phyloP scores from a whole-genome alignment of 805 yeast genomes.

The Saturnispora ahearnii region DNA sequence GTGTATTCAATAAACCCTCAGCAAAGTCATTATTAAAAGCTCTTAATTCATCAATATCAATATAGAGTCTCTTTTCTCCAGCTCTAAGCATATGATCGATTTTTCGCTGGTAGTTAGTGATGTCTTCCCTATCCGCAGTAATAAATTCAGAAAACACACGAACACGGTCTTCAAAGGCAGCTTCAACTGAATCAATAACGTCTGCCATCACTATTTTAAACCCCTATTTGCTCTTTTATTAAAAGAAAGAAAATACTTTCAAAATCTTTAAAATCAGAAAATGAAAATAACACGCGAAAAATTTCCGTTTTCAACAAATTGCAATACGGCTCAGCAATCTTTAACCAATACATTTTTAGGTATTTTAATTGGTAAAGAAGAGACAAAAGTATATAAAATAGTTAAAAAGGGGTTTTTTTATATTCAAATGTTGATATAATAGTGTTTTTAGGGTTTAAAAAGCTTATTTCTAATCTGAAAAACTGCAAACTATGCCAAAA shows the following conservation, averaged over 20 bases:
- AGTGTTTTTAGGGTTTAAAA: too few relatives aligned
- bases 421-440: too few relatives aligned
- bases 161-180: slow-evolving; percentile 66
- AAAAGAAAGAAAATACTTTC: not conserved
- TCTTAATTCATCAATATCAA: slow-evolving; percentile 80
- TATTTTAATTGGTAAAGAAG: too few relatives aligned
- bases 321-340: not conserved
- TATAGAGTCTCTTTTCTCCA: slow-evolving; percentile 55
- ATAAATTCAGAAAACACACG: slow-evolving; percentile 84
- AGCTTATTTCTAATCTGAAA: too few relatives aligned
- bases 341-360: too few relatives aligned
- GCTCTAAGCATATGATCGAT: slow-evolving; percentile 66
- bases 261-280: not conserved
- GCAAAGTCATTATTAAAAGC: slow-evolving; percentile 71
- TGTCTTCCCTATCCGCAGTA: slow-evolving; percentile 38
- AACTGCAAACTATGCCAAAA: too few relatives aligned
- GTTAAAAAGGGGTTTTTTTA: too few relatives aligned
- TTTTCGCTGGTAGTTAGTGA: slow-evolving; percentile 54
- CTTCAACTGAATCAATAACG: slow-evolving; percentile 24
- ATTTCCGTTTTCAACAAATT: slow-evolving; percentile 3
- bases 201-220: slow-evolving; percentile 18
- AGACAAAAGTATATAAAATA: too few relatives aligned
- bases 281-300: not conserved
- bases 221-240: not conserved
- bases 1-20: slow-evolving; percentile 62